Base-by-base conservation (phyloP, 768 basidiomycete genomes). In the Hericium rajendrae region DNA sequence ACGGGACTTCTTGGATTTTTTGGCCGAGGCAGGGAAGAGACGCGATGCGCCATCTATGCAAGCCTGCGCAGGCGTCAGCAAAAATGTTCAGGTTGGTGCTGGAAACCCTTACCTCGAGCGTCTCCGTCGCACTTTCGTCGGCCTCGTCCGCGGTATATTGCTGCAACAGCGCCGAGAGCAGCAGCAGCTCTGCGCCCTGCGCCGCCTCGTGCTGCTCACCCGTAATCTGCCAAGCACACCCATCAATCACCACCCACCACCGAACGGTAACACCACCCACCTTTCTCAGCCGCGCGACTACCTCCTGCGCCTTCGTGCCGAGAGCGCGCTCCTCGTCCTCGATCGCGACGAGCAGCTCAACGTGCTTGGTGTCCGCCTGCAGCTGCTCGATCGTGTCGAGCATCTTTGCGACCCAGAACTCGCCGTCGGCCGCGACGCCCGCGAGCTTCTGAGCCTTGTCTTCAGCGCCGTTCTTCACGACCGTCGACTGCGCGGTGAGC, bases 401-500 rank as follows among this genome's bases (percentile, higher is more conserved):
- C 10, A 82, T 79, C 65, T 82, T 82, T 3, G 82, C 76, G 9
- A 88, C 74, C 93, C 93, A 97, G 59, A 90, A 82, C 63, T 85
- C 78, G 28, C 91, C 90, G 57, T 89, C 80, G 6, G 82, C 78
- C 39, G 86, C 80, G 20, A 81, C 79, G 2, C 80, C 86, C 16
- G 79, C 68, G n/a, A 76, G 66, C 67, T 84, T 87, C 20, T 69
- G 69, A 1, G 76, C 69, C 60, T 79, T 82, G 43, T 81, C 79
- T 38, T 74, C 82, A 66, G 61, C 74, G 49, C 49, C 26, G 67
- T 77, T 74, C 59, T 79, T 81, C 32, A 84, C 64, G 16, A 76
- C 62, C 1, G 76, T 73, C 2, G 74, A 73, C 55, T 86, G 83
- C 18, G 76, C 72, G 13, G 80, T 85, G 15, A 97, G 77, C 59